Conservation (phyloP, 495 filamentous ascomycete species). For the Penicillium canescens region DNA sequence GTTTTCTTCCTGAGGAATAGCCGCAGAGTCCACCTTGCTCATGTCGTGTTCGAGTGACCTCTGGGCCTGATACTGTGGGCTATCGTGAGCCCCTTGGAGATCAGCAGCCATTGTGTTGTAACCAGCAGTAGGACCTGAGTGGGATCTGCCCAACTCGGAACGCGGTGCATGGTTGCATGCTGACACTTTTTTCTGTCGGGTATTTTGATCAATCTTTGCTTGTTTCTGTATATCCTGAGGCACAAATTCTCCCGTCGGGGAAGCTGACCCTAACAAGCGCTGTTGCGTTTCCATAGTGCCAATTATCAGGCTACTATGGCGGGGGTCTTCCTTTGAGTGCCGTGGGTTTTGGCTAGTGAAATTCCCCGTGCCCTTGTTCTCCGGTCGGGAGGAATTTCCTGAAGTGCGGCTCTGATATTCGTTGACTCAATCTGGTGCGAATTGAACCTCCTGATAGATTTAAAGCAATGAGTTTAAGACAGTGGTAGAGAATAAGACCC, state of each 20-base stretch:
- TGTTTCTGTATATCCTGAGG: not conserved
- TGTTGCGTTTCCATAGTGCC: constrained; percentile 7
- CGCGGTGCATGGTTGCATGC: not conserved
- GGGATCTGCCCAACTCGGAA: constrained; percentile 1
- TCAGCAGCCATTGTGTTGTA: not conserved
- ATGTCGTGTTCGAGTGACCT: constrained; percentile 9
- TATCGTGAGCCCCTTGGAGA: not conserved
- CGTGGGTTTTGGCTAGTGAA: constrained; percentile 21
- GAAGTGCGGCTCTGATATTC: constrained; percentile 24
- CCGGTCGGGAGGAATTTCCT: constrained; percentile 18
- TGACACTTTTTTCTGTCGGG: not conserved
- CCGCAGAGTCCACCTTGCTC: not conserved
- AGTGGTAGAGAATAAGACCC: not conserved
- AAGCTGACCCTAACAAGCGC: constrained; percentile 5
- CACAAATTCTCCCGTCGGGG: not conserved
- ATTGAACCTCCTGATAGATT: constrained; percentile 14
- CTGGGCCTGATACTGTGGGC: not conserved
- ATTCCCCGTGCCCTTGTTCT: constrained; percentile 24
- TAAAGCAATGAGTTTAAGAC: constrained; percentile 1
- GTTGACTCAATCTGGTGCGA: constrained; percentile 24
- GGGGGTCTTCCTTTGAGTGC: constrained; percentile 9
- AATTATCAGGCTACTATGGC: constrained; percentile 11
- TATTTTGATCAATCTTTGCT: not conserved
- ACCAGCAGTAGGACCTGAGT: constrained; percentile 8
- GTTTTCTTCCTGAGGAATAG: constrained; percentile 34